Evolutionary conservation across 1,284 basidiomycete genomes (phyloP).

Genomic region (Stygiomarasmius scandens): DNA sequence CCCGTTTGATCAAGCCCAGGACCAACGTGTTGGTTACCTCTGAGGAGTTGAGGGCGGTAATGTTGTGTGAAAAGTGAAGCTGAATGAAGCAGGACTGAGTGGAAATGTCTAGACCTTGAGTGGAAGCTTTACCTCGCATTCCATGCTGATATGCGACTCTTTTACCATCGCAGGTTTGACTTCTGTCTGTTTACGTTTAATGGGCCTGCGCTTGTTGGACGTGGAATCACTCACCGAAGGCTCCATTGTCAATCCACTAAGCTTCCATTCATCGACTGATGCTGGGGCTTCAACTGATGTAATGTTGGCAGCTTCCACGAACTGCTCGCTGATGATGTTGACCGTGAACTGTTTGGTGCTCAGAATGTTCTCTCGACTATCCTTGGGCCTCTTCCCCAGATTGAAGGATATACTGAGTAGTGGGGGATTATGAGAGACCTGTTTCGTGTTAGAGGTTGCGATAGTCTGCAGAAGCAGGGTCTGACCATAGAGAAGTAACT

Average conservation of each 20-base stretch:
- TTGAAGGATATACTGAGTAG: constrained; percentile 64
- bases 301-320: constrained; percentile 73
- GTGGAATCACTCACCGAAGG: constrained; percentile 54
- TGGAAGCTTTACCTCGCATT: constrained; percentile 58
- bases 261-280: constrained; percentile 70
- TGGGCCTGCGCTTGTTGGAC: background rate
- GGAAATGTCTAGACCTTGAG: constrained; percentile 1
- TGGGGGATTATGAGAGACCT: constrained; percentile 68
- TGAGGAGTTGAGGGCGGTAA: constrained; percentile 43
- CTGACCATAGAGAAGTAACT: constrained; percentile 64
- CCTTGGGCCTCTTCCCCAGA: constrained; percentile 53
- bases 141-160: constrained; percentile 74
- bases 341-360: constrained; percentile 73
- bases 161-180: constrained; percentile 69
- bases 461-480: background rate
- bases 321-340: constrained; percentile 77
- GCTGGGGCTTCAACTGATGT: constrained; percentile 69
- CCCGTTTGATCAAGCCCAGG: constrained; percentile 64
- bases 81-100: constrained; percentile 23
- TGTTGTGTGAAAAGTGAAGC: constrained; percentile 61
- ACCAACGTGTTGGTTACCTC: constrained; percentile 57
- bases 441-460: constrained; percentile 11
- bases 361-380: constrained; percentile 71
- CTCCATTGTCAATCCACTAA: constrained; percentile 70
- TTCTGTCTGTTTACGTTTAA: constrained; percentile 31